These are phyloP conservation scores for Hirschioporus abietinus DNA, from an alignment of 768 basidiomycete species.

Conservation along the genomic window DNA sequence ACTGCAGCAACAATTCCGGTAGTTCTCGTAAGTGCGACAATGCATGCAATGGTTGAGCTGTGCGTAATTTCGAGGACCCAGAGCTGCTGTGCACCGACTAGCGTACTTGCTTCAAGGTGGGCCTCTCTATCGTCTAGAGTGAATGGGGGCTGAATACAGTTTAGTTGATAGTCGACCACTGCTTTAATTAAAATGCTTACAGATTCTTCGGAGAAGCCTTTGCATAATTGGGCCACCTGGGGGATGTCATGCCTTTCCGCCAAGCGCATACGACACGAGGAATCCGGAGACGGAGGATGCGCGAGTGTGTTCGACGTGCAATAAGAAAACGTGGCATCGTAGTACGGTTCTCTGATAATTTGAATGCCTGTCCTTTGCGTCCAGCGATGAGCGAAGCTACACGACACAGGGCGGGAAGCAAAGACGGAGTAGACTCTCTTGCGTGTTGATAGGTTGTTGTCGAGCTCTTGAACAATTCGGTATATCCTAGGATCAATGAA, in stretches of 20 bases:
- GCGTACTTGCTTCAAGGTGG: slow-evolving; percentile 48
- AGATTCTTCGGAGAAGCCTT: slow-evolving; percentile 51
- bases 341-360: slow-evolving; percentile 32
- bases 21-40: slow-evolving; percentile 65
- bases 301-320: slow-evolving; percentile 41
- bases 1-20: slow-evolving; percentile 53
- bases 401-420: slow-evolving; percentile 42
- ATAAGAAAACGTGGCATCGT: slow-evolving; percentile 51
- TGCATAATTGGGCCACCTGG: slow-evolving; percentile 42
- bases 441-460: slow-evolving; percentile 22
- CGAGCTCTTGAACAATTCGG: slow-evolving; percentile 36
- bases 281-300: slow-evolving; percentile 12
- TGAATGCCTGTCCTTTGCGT: slow-evolving; percentile 36
- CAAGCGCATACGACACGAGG: slow-evolving; percentile 35
- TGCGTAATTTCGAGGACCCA: slow-evolving; percentile 56
- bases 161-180: neutral
- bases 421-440: slow-evolving; percentile 64
- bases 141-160: slow-evolving; percentile 46
- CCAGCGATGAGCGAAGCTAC: slow-evolving; percentile 47
- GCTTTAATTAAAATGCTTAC: slow-evolving; percentile 31
- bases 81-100: slow-evolving; percentile 39
- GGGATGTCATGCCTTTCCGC: slow-evolving; percentile 31
- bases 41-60: slow-evolving; percentile 43
- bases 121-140: slow-evolving; percentile 28
- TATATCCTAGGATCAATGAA: slow-evolving; percentile 36